Base-by-base conservation (phyloP, 148 eudicot species). In the Spergularia bocconei region DNA sequence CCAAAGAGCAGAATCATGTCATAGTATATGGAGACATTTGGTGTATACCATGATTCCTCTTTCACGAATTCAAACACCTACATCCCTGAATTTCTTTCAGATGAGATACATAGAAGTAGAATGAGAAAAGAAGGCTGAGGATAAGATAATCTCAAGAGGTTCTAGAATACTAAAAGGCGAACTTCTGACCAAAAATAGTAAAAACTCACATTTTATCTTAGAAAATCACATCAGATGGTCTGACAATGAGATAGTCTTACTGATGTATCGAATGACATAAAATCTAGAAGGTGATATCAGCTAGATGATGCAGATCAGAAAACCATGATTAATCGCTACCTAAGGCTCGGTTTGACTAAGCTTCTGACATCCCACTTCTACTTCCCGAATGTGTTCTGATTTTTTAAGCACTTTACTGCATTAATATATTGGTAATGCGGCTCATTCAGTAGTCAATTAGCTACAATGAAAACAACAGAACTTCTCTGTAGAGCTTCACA, bases 51-150 rank as follows among this genome's bases (percentile, higher is more conserved):
- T 39, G 74, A 69, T 79, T 91, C 96, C 76, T 78, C 84, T 73
- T 84, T 87, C 73, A 83, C 84, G 74, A 84, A 85, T 39, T 91
- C 83, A 70, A 90, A 90, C 81, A 88, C 96, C 92, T 91, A 71
- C 80, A 80, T 69, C 63, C 76, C 83, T 80, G 69, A 73, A 38
- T 67, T 69, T 69, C 79, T 62, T 79, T 86, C 76, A 84, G 86
- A 85, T 81, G 69, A 80, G 73, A 78, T 78, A 53, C 62, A 57
- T 51, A 71, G 57, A 14, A 75, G 57, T 16, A 79, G 17, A 69
- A 50, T 20, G 59, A 5, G 19, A 36, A 16, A 51, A 25, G 44
- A 23, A 23, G 33, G 51, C 7, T 44, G 48, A 44, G 48, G 48
- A 9, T 44, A 6, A 44, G 48, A 44, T 44, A 6, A 8, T 8